Base-by-base conservation (phyloP, 495 filamentous ascomycete genomes). In the Talaromyces liani region DNA sequence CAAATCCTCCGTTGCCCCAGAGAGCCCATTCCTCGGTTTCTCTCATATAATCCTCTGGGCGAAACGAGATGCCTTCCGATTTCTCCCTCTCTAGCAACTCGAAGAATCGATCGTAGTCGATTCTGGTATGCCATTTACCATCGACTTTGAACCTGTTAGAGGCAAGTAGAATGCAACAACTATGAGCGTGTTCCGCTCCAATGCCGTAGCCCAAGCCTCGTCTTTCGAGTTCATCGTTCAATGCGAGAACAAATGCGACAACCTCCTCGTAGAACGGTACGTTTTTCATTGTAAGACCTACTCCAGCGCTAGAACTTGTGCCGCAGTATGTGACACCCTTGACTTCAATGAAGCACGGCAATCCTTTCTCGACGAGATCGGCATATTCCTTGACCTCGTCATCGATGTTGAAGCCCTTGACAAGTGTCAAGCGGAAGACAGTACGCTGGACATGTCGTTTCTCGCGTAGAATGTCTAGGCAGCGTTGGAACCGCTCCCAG, bases 241-340 rank as follows among this genome's bases (percentile, higher is more conserved):
- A 82, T 10, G 85, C 86, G 8, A 82, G 75, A 6, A 95, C 93
- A 70, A 98, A 98, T 18, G 84, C 81, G 16, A 80, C 77, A 14
- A 98, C 88, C 72, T 98, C 93, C 66, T 87, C 85, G 72, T 96
- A 97, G 75, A 96, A 98, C 0, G 93, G 93, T 20, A 97, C 93
- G 68, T 98, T 97, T 68, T 90, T 83, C 93, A 97, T 97, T 0
- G 88, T 95, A 53, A 97, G 76, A 0, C 93, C 93, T 1, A 90
- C 93, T 59, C 85, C 87, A 5, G 86, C 85, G 14, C 87, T 87
- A 9, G 90, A 88, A 27, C 88, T 88, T 0, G 93, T 97, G 18
- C 93, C 93, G 75, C 93, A 98, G 80, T 92, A 98, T 0, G 93
- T 98, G 18, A 98, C 93, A 20, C 93, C 93, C 77, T 98, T 98